Evolutionary conservation across 202 grass and related monocot species (phyloP).

Genomic region (Elaeis oleifera): DNA sequence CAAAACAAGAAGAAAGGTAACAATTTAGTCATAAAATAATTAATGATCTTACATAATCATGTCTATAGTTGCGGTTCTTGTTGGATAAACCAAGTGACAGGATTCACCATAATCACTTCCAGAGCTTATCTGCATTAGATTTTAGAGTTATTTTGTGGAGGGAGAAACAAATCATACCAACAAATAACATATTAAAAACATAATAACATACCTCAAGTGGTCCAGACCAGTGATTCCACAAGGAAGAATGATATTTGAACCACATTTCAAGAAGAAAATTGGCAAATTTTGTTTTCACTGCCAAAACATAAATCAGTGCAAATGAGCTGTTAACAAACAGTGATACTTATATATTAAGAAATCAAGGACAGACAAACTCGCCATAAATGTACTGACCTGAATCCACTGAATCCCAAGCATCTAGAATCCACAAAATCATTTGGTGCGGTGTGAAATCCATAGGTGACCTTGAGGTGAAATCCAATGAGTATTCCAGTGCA

Average conservation of each 20-base stretch:
- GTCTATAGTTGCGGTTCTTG: constrained; percentile 56
- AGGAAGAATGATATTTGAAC: constrained; percentile 69
- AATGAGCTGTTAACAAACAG: no score
- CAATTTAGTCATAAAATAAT: constrained; percentile 4
- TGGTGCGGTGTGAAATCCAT: constrained; percentile 61
- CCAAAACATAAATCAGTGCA: constrained; percentile 1
- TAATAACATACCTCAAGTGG: constrained; percentile 44
- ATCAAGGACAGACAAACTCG: background rate
- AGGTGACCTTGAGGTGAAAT: constrained; percentile 72
- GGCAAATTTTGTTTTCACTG: constrained; percentile 51
- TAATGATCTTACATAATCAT: constrained; percentile 57
- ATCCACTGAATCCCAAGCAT: constrained; percentile 53
- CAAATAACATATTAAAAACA: constrained; percentile 3
- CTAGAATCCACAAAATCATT: constrained; percentile 61
- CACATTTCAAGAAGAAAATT: constrained; percentile 70
- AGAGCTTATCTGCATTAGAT: constrained; percentile 29
- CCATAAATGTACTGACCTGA: constrained; percentile 35
- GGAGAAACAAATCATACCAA: background rate
- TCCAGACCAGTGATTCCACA: constrained; percentile 72
- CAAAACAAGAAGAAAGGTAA: background rate
- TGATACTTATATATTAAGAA: no score
- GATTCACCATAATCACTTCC: constrained; percentile 36
- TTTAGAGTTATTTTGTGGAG: no score
- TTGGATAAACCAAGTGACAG: constrained; percentile 49
- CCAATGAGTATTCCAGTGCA: constrained; percentile 53